Evolutionary conservation across 768 basidiomycete genomes (phyloP).

Genomic region (Boletus speciosus): DNA sequence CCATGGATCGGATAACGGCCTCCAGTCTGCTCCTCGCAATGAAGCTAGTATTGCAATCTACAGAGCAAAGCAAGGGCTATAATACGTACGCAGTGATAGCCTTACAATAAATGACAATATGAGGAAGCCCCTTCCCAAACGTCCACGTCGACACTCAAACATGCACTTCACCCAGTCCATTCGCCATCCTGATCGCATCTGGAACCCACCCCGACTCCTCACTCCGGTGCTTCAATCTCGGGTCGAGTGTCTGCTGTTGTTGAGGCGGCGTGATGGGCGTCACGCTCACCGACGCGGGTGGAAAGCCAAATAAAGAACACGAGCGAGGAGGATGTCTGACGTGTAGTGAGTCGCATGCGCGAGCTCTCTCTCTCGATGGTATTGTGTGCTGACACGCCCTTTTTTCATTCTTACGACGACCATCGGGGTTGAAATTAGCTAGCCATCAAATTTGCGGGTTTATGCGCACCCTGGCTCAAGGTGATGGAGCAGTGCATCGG

Average conservation of each 20-base stretch:
- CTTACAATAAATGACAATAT: constrained; percentile 19
- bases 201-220: constrained; percentile 30
- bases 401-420: too few species aligned
- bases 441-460: too few species aligned
- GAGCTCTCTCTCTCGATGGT: too few species aligned
- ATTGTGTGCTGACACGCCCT: too few species aligned
- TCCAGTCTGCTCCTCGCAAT: neutral
- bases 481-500: too few species aligned
- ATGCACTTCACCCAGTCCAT: constrained; percentile 18
- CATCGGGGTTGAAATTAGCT: too few species aligned
- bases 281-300: constrained; percentile 25
- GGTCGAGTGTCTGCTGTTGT: constrained; percentile 22
- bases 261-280: constrained; percentile 32
- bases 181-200: constrained; percentile 13
- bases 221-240: constrained; percentile 29
- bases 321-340: too few species aligned
- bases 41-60: neutral
- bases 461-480: too few species aligned
- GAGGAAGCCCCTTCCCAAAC: neutral
- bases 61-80: neutral
- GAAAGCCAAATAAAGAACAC: neutral
- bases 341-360: too few species aligned
- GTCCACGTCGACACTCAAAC: constrained; percentile 1
- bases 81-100: constrained; percentile 10
- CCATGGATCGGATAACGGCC: neutral